Conservation (phyloP, 2,329 filamentous ascomycete species). For the Alternaria sp. region DNA sequence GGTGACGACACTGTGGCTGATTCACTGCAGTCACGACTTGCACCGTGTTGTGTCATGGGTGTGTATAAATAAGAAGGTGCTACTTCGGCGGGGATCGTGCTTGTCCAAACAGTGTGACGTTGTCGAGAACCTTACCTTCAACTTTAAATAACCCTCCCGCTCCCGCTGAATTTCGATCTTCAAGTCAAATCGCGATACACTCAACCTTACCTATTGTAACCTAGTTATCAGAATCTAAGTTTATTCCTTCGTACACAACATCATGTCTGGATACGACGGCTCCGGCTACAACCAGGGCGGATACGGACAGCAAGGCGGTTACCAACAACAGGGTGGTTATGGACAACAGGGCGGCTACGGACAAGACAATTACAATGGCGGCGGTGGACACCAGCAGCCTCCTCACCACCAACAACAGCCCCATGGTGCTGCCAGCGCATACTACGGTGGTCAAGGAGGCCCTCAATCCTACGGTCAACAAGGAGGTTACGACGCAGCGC, state of each 20-base stretch:
- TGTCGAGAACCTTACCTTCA: not conserved
- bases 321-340: conserved; percentile 3
- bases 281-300: conserved; percentile 9
- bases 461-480: conserved; percentile 22
- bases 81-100: not conserved
- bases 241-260: not conserved
- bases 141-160: not conserved
- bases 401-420: conserved; percentile 7
- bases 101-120: not conserved
- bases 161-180: not conserved
- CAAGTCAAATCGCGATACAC: not conserved
- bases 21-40: not conserved
- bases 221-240: not conserved
- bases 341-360: conserved; percentile 11
- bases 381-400: conserved; percentile 15
- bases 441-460: conserved; percentile 17
- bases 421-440: conserved; percentile 16
- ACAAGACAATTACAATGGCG: conserved; percentile 13
- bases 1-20: conserved; percentile 12
- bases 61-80: conserved; percentile 2
- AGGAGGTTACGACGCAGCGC: conserved; percentile 1
- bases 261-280: conserved; percentile 19
- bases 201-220: not conserved
- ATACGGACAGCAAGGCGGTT: not conserved
- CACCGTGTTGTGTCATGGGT: not conserved